Evolutionary conservation across 1,284 basidiomycete genomes (phyloP).

Genomic region (Trichosporon sp.): DNA sequence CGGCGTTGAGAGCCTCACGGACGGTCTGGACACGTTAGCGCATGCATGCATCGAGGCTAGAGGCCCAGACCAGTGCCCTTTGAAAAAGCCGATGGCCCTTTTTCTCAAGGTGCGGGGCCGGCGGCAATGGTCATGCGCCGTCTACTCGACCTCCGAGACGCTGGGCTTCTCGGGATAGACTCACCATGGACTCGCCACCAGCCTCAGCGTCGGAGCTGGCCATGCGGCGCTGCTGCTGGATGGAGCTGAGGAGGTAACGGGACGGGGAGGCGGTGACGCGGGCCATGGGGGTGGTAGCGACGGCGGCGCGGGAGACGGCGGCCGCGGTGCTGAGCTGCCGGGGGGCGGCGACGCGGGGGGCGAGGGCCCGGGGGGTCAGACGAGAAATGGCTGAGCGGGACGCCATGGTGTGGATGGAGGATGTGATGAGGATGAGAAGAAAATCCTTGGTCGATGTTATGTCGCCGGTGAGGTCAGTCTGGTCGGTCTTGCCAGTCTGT

Average conservation of each 20-base stretch:
- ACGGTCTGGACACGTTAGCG: slow-evolving; percentile 74
- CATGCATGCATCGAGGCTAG: neutral
- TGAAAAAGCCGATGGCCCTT: slow-evolving; percentile 27
- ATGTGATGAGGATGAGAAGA: slow-evolving; percentile 41
- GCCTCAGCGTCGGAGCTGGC: slow-evolving; percentile 50
- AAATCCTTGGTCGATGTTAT: slow-evolving; percentile 5
- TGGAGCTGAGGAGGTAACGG: slow-evolving; percentile 40
- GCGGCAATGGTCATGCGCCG: slow-evolving; percentile 22
- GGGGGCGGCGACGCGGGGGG: slow-evolving; percentile 66
- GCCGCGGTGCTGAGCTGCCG: slow-evolving; percentile 55
- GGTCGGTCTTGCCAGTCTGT: neutral
- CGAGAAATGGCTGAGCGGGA: slow-evolving; percentile 67
- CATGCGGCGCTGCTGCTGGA: slow-evolving; percentile 39
- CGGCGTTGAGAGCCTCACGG: slow-evolving; percentile 94
- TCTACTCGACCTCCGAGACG: neutral
- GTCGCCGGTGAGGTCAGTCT: slow-evolving; percentile 13
- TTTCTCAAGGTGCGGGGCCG: slow-evolving; percentile 19
- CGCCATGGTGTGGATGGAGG: slow-evolving; percentile 61
- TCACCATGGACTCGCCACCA: slow-evolving; percentile 49
- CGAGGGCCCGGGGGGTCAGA: slow-evolving; percentile 60
- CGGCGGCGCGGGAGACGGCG: slow-evolving; percentile 39
- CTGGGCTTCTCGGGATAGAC: slow-evolving; percentile 29
- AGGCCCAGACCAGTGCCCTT: neutral
- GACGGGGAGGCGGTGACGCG: slow-evolving; percentile 42
- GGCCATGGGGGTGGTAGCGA: slow-evolving; percentile 49